Percentiles rank a stretch among this genome's conserved stretches.
These are phyloP conservation scores for Candida michaelii DNA, from an alignment of 805 yeast genomes.

Conservation along the genomic window DNA sequence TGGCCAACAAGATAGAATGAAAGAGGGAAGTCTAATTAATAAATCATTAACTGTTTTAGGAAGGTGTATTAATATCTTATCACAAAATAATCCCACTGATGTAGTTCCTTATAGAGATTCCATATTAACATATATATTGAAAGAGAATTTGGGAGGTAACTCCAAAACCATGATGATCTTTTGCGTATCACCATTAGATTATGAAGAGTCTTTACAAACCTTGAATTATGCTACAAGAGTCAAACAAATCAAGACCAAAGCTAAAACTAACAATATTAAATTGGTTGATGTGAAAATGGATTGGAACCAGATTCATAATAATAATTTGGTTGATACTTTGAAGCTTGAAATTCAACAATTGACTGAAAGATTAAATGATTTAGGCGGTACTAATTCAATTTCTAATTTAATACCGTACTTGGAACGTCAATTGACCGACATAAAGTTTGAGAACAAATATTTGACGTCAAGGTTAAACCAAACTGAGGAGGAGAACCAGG, in stretches of 20 bases:
- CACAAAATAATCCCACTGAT: slow-evolving; percentile 38
- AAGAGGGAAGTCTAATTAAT: slow-evolving; percentile 78
- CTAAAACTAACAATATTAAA: slow-evolving; percentile 42
- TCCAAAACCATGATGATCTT: slow-evolving; percentile 89
- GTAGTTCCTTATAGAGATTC: slow-evolving; percentile 73
- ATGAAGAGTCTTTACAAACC: slow-evolving; percentile 75
- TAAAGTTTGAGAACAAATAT: slow-evolving; percentile 36
- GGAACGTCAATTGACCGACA: slow-evolving; percentile 29
- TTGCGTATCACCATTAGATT: slow-evolving; percentile 77
- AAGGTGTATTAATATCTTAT: slow-evolving; percentile 52
- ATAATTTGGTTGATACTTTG: slow-evolving; percentile 24
- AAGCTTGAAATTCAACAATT: slow-evolving; percentile 32
- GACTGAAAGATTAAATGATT: slow-evolving; percentile 22
- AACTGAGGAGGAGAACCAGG: slow-evolving; percentile 10
- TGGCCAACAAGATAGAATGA: slow-evolving; percentile 52
- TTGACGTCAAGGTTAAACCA: slow-evolving; percentile 18
- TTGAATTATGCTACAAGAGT: slow-evolving; percentile 78
- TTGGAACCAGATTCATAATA: slow-evolving; percentile 33
- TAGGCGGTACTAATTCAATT: slow-evolving; percentile 16
- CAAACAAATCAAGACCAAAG: slow-evolving; percentile 63
- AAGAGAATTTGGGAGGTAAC: slow-evolving; percentile 78
- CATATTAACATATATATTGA: slow-evolving; percentile 67
- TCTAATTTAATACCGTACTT: slow-evolving; percentile 29
- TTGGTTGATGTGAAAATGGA: slow-evolving; percentile 27
- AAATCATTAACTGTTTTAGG: slow-evolving; percentile 78